Evolutionary conservation across 345 rosid species (phyloP).

Genomic region (Pugionium dolabratum): DNA sequence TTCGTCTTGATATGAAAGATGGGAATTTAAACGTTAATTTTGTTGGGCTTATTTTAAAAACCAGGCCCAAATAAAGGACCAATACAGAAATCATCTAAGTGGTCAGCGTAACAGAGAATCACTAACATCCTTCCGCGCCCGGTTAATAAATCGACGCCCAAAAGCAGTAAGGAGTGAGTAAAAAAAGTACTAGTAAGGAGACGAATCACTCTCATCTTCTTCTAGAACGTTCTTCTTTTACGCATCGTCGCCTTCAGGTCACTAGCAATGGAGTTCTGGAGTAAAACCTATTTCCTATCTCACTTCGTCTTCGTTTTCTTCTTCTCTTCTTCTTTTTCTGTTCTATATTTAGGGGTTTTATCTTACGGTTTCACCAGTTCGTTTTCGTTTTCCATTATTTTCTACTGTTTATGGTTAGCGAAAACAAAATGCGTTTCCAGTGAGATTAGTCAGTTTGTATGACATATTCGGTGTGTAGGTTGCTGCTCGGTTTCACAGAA

Average conservation of each 20-base stretch:
- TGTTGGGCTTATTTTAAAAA: neutral
- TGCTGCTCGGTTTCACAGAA: no score
- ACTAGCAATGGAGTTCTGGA: slow-evolving; percentile 62
- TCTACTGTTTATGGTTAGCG: no score
- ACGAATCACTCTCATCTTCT: slow-evolving; percentile 30
- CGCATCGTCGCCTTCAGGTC: slow-evolving; percentile 29
- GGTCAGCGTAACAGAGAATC: slow-evolving; percentile 36
- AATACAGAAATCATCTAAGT: neutral
- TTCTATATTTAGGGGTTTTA: slow-evolving; percentile 12
- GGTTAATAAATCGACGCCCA: slow-evolving; percentile 19
- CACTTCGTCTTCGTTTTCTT: neutral
- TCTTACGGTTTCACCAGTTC: neutral
- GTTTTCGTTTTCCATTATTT: neutral
- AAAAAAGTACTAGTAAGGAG: neutral
- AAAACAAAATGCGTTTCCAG: no score
- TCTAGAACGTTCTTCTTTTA: slow-evolving; percentile 27
- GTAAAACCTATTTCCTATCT: slow-evolving; percentile 32
- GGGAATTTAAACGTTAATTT: neutral
- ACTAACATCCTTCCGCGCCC: neutral
- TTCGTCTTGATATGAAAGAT: neutral
- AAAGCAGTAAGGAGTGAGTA: neutral
- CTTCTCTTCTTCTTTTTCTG: neutral
- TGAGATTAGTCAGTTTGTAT: neutral
- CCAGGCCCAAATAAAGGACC: neutral
- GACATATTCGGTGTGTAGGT: neutral